Evolutionary conservation across 1,139 yeast species (phyloP).

Genomic region (Groenewaldozyma sp.): DNA sequence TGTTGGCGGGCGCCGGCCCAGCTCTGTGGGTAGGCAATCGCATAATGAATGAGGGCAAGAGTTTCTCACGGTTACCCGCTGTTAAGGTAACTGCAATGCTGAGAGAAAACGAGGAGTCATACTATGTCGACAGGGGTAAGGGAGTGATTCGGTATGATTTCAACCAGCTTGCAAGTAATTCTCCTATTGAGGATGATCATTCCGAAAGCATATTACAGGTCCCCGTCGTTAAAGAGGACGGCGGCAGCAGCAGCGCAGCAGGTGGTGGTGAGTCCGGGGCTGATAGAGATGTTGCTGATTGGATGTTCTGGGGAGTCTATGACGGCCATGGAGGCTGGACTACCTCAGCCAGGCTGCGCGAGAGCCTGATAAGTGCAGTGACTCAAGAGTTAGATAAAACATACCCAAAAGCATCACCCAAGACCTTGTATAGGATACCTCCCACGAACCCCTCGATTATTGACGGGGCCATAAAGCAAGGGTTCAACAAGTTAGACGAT

Average conservation of each 20-base stretch:
- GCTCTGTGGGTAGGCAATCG: neutral
- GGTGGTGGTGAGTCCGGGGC: constrained; percentile 24
- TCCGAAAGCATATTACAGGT: constrained; percentile 81
- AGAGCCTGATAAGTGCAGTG: constrained; percentile 65
- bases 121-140: constrained; percentile 67
- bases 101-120: constrained; percentile 72
- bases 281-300: constrained; percentile 47
- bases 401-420: constrained; percentile 36
- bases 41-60: constrained; percentile 2
- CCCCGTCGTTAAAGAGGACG: constrained; percentile 37
- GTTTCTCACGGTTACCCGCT: constrained; percentile 40
- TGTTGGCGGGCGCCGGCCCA: constrained; percentile 2
- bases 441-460: constrained; percentile 55
- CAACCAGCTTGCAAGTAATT: constrained; percentile 81
- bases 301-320: constrained; percentile 93
- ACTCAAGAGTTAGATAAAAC: constrained; percentile 66
- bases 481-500: constrained; percentile 75
- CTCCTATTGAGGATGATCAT: constrained; percentile 92
- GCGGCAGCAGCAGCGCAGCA: neutral
- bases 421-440: constrained; percentile 35
- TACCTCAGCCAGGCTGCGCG: constrained; percentile 76
- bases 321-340: constrained; percentile 99
- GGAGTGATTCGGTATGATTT: constrained; percentile 92
- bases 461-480: constrained; percentile 72
- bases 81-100: constrained; percentile 65